phyloP scores from a whole-genome alignment of 768 basidiomycete species.

The Mycena capillaripes region DNA sequence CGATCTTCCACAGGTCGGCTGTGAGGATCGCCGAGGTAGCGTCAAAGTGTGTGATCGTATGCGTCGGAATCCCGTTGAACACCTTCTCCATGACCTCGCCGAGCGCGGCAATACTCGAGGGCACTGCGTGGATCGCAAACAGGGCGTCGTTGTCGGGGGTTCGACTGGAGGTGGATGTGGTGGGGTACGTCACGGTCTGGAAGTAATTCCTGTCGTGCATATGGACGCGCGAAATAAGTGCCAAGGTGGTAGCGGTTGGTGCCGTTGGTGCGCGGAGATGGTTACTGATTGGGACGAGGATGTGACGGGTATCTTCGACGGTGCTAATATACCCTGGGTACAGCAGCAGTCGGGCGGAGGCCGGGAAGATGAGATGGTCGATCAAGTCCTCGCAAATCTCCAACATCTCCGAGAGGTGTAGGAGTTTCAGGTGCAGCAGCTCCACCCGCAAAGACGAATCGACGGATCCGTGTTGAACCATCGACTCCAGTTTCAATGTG shows the following conservation, averaged over 20 bases:
- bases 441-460: not conserved
- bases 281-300: conserved; percentile 8
- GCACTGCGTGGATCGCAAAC: conserved; percentile 2
- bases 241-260: conserved; percentile 5
- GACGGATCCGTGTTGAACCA: conserved; percentile 7
- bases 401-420: conserved; percentile 7
- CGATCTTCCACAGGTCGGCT: not conserved
- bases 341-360: conserved; percentile 9
- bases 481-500: conserved; percentile 7
- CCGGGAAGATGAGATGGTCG: conserved; percentile 10
- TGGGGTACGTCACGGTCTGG: conserved; percentile 2
- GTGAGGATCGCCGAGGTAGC: conserved; percentile 7
- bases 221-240: not conserved
- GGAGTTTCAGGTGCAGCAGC: conserved; percentile 6
- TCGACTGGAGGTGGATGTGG: conserved; percentile 8
- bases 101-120: not conserved
- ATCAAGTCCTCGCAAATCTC: conserved; percentile 9
- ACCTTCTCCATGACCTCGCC: conserved; percentile 9
- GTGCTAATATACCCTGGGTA: conserved; percentile 7
- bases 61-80: conserved; percentile 3
- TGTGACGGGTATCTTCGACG: conserved; percentile 7
- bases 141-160: conserved; percentile 8
- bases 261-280: conserved; percentile 8
- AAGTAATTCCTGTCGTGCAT: conserved; percentile 1
- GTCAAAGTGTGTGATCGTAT: conserved; percentile 8